phyloP scores from a whole-genome alignment of 495 filamentous ascomycete species.

The Aspergillus ellipticus region DNA sequence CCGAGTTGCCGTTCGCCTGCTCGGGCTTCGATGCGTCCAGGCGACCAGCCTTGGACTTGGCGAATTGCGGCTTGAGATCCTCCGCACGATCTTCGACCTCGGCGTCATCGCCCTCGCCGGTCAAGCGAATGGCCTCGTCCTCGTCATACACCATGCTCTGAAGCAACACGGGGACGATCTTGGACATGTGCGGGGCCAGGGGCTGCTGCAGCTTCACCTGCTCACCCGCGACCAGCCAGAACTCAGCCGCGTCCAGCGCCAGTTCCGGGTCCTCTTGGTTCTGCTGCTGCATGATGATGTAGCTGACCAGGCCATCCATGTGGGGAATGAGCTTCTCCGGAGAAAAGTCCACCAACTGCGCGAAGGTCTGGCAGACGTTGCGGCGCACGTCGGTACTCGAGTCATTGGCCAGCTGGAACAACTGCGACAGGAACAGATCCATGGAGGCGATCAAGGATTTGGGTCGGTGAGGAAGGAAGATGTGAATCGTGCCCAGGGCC shows the following conservation, averaged over 20 bases:
- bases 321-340: slow-evolving; percentile 89
- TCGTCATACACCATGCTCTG: slow-evolving; percentile 96
- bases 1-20: slow-evolving; percentile 49
- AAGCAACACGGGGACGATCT: slow-evolving; percentile 86
- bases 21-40: slow-evolving; percentile 45
- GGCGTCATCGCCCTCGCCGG: slow-evolving; percentile 82
- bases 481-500: slow-evolving; percentile 80
- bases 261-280: slow-evolving; percentile 83
- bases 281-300: slow-evolving; percentile 85
- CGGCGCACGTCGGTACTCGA: slow-evolving; percentile 72
- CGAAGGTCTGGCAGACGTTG: slow-evolving; percentile 90
- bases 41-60: slow-evolving; percentile 62
- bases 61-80: slow-evolving; percentile 92
- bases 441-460: slow-evolving; percentile 72
- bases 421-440: slow-evolving; percentile 71
- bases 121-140: slow-evolving; percentile 82
- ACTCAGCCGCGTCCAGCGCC: slow-evolving; percentile 92
- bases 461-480: slow-evolving; percentile 80
- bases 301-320: slow-evolving; percentile 84
- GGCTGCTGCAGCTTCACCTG: slow-evolving; percentile 70
- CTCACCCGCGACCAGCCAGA: slow-evolving; percentile 93
- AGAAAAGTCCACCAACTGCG: slow-evolving; percentile 83
- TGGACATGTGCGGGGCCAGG: slow-evolving; percentile 71
- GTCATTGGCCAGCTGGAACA: slow-evolving; percentile 79
- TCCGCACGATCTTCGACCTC: slow-evolving; percentile 85